Evolutionary conservation across 139 green algal genomes (phyloP).

Genomic region (Diplosphaera chodatii): DNA sequence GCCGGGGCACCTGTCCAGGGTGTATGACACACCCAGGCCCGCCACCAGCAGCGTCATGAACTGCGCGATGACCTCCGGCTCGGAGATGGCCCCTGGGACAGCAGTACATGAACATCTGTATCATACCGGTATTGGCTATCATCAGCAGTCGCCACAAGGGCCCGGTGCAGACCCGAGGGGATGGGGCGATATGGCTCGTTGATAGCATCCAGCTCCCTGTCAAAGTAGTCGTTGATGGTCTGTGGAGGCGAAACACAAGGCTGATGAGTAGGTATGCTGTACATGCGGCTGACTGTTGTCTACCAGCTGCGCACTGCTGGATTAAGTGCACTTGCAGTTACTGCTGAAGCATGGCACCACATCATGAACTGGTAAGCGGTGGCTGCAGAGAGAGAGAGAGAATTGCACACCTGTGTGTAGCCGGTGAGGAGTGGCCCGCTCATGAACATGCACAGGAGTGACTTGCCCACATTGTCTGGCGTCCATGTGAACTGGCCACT

Average conservation of each 20-base stretch:
- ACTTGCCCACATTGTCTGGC: slow-evolving; percentile 60
- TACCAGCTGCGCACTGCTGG: no score
- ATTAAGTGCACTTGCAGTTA: no score
- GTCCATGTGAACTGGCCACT: slow-evolving; percentile 92
- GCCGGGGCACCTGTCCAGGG: slow-evolving; percentile 80
- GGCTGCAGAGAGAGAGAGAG: no score
- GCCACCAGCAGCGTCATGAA: slow-evolving; percentile 79
- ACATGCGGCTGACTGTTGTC: no score
- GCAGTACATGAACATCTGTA: background rate
- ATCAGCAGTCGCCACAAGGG: background rate
- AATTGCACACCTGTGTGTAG: slow-evolving; percentile 78
- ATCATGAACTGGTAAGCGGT: no score
- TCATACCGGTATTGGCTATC: background rate
- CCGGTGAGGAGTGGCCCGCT: slow-evolving; percentile 92
- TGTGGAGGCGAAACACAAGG: no score
- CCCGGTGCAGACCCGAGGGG: slow-evolving; percentile 67
- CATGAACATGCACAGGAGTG: slow-evolving; percentile 89
- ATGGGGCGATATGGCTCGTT: slow-evolving; percentile 98
- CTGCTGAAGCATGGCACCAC: no score
- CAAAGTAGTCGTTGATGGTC: slow-evolving; percentile 99
- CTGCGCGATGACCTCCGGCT: slow-evolving; percentile 81
- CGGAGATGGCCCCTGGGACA: slow-evolving; percentile 68
- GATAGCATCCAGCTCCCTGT: slow-evolving; percentile 98
- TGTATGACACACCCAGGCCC: slow-evolving; percentile 73
- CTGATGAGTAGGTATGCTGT: no score